Percentiles rank a stretch among this genome's conserved stretches.
Evolutionary conservation across 805 yeast genomes (phyloP).

Genomic region (Myxozyma kluyveri): DNA sequence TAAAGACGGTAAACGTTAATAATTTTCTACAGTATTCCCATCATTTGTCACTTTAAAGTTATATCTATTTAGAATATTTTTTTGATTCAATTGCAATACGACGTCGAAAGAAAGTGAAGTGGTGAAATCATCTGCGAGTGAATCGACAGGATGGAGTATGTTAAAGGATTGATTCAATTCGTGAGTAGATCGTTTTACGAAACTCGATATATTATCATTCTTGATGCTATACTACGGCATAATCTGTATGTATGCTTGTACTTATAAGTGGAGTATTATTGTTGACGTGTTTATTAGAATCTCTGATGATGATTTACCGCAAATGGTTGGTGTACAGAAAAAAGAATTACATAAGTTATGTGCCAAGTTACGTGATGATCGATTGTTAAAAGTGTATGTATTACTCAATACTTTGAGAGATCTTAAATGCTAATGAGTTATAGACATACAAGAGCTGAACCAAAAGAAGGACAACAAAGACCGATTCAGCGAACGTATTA

Average conservation of each 20-base stretch:
- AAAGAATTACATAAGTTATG: constrained; percentile 83
- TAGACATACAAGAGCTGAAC: constrained; percentile 31
- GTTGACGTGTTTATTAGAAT: constrained; percentile 38
- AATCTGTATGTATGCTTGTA: constrained; percentile 56
- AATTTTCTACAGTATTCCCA: too few relatives aligned
- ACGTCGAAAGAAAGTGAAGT: background rate
- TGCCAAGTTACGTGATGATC: constrained; percentile 78
- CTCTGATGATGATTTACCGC: constrained; percentile 86
- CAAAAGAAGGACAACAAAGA: constrained; percentile 59
- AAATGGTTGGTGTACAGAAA: constrained; percentile 74
- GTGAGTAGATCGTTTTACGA: constrained; percentile 87
- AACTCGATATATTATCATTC: constrained; percentile 72
- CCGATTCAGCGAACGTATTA: constrained; percentile 75
- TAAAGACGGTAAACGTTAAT: too few relatives aligned
- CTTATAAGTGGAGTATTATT: background rate
- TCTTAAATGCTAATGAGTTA: background rate
- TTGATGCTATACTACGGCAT: constrained; percentile 86
- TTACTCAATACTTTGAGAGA: constrained; percentile 40
- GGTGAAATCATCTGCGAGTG: too few relatives aligned
- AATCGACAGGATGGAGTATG: constrained; percentile 23
- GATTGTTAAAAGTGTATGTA: constrained; percentile 63
- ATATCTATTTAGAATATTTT: too few relatives aligned
- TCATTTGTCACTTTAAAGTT: too few relatives aligned
- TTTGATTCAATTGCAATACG: too few relatives aligned
- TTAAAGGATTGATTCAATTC: constrained; percentile 55